Base-by-base conservation (phyloP, 441 rosid genomes). In the Cnidoscolus chayamansa region DNA sequence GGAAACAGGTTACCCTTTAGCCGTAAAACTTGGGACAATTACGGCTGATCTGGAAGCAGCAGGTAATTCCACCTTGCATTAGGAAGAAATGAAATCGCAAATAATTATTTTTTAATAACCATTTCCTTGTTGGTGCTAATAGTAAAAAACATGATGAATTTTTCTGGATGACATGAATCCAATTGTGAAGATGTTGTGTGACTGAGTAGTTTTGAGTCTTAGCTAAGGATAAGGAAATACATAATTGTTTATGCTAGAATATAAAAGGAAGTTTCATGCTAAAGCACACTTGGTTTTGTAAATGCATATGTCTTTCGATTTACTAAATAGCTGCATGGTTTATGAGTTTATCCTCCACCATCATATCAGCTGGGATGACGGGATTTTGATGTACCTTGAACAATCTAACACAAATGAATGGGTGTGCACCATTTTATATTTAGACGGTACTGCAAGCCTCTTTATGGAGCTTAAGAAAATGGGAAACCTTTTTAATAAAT, bases 31-130 rank as follows among this genome's bases (percentile, higher is more conserved):
- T 69, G 98, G 99, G 81, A 95, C 98, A 13, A 84, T 95, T 70
- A 91, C 99, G 59, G 89, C 90, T 77, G 98, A 95, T 78, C 83
- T 93, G 48, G 97, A 95, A 88, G 97, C 83, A 75, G 96, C 99
- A 86, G 99, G 99, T 95, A 82, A 86, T 83, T 81, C 72, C 74
- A 76, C 80, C 75, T 76, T 71, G 77, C 74, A 45, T 56, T 51
- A 32, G 58, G 67, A 67, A 60, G 45, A 48, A 57, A 10, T 61
- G 57, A 12, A 69, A 50, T 81, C 74, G 19, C 62, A 13, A 43
- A 40, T 3, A 3, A 40, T 40, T 40, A 35, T 35, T 35, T 35
- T 35, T 35, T 40, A 40, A 6, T 3, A 40, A 40, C 6, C 7
- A 40, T 30, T 15, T 63, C 16, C 37, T 7, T 63, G 32, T 10